Conservation (phyloP, 2,329 filamentous ascomycete species). For the Neonectria punicea region DNA sequence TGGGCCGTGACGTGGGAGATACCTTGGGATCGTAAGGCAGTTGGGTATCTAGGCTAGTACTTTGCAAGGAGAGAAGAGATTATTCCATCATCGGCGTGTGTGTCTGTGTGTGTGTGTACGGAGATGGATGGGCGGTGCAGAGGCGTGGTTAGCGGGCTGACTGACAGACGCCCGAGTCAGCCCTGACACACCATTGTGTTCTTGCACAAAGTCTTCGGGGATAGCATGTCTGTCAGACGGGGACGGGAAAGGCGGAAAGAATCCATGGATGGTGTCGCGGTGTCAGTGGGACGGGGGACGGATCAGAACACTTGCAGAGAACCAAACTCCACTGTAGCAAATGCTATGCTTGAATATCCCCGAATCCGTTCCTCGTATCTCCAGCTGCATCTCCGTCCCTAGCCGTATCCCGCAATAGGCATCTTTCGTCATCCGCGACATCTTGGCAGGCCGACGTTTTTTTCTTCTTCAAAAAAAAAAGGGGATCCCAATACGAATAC, state of each 20-base stretch:
- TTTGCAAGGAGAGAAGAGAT: not conserved
- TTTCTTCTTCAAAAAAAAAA: too few species aligned
- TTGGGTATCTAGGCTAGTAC: too few species aligned
- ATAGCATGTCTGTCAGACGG: too few species aligned
- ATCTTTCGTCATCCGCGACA: not conserved
- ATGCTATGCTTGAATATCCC: not conserved
- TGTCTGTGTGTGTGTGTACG: not conserved
- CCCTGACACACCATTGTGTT: too few species aligned
- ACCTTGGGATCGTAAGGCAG: too few species aligned
- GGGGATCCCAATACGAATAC: not conserved
- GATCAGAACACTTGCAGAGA: not conserved
- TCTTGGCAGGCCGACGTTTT: not conserved
- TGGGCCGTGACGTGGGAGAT: not conserved
- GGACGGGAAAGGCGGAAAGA: not conserved
- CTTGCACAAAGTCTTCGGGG: too few species aligned
- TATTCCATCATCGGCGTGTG: not conserved
- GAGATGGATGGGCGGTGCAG: not conserved
- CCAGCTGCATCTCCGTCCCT: not conserved
- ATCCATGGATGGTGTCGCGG: not conserved
- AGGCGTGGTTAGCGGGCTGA: too few species aligned
- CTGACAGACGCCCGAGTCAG: too few species aligned
- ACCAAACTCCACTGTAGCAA: slow-evolving; percentile 14
- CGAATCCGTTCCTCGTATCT: not conserved
- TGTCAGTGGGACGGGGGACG: not conserved
- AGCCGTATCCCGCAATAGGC: not conserved